Base-by-base conservation (phyloP, 768 basidiomycete species). In the Trametes elegans region DNA sequence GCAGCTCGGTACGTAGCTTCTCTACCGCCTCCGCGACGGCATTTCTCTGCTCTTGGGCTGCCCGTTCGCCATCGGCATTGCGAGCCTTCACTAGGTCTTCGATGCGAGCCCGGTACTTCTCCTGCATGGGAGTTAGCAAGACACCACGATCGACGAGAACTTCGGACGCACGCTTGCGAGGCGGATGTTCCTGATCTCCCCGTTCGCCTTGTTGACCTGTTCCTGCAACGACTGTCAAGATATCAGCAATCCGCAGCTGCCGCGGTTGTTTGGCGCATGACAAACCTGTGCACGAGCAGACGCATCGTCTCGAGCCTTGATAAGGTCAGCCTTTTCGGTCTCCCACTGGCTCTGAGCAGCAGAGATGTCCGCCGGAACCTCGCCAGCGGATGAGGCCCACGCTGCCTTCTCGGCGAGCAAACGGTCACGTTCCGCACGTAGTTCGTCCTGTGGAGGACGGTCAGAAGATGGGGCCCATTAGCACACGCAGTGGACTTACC, bases 291-390 rank as follows among this genome's bases (percentile, higher is more conserved):
- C 69, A 49, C 81, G 80, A 10, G 79, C 72, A 6, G 79, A 55
- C 3, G 84, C 83, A n/a, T 85, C 81, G 53, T 79, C 85, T 7
- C 83, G 82, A 24, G 76, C 74, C 60, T 81, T 81, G 31, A 76
- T 51, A 0, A 91, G 72, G 49, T 80, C 78, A 0, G 70, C 74
- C 61, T 83, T 88, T 64, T 89, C 86, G 1, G 73, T 63, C 52
- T 88, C 85, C 79, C 81, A 82, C 16, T 69, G 67, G 13, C 62
- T 57, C 48, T 73, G 76, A 27, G 65, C 64, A 11, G 51, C 42
- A 8, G 51, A 29, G 26, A 49, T 41, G 31, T 70, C 66, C 3
- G 73, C 35, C 3, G 51, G 54, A 2, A 61, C 63, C 4, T 65
- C 63, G 1, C 60, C 61, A 18, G 64, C 53, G 4, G 59, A 56